Conservation (phyloP, 2,329 filamentous ascomycete genomes). For the Talaromyces sp. region DNA sequence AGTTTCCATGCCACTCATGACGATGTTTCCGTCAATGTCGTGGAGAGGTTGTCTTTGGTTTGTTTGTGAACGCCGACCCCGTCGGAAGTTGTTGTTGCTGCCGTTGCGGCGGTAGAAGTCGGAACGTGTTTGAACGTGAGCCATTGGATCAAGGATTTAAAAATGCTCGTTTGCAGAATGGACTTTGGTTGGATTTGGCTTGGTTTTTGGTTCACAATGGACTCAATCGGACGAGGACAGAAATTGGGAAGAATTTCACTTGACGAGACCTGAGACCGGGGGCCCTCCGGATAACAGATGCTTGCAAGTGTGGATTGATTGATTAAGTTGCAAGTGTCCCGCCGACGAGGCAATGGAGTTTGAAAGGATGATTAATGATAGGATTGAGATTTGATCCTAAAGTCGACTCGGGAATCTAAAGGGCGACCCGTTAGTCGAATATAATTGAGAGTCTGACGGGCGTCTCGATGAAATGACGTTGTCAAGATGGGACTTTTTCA, state of each 20-base stretch:
- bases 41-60: constrained; percentile 5
- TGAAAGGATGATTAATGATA: neutral
- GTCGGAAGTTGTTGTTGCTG: constrained; percentile 2
- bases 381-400: neutral
- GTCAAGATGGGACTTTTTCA: constrained; percentile 1
- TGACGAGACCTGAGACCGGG: constrained; percentile 6
- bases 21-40: constrained; percentile 15
- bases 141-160: constrained; percentile 5
- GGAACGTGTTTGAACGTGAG: neutral
- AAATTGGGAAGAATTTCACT: neutral
- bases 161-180: constrained; percentile 1
- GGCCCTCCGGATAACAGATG: constrained; percentile 16
- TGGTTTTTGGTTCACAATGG: neutral
- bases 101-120: neutral
- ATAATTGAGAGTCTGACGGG: constrained; percentile 1
- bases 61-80: neutral
- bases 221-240: constrained; percentile 10
- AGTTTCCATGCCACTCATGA: constrained; percentile 13
- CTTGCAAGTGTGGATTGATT: constrained; percentile 7
- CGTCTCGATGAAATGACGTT: neutral
- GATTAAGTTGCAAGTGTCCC: constrained; percentile 13
- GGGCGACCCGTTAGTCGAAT: neutral
- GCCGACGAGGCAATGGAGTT: constrained; percentile 8
- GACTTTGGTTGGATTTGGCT: neutral
- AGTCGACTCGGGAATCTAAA: neutral